Conservation (phyloP, 345 rosid genomes). For the Melaleuca alternifolia region DNA sequence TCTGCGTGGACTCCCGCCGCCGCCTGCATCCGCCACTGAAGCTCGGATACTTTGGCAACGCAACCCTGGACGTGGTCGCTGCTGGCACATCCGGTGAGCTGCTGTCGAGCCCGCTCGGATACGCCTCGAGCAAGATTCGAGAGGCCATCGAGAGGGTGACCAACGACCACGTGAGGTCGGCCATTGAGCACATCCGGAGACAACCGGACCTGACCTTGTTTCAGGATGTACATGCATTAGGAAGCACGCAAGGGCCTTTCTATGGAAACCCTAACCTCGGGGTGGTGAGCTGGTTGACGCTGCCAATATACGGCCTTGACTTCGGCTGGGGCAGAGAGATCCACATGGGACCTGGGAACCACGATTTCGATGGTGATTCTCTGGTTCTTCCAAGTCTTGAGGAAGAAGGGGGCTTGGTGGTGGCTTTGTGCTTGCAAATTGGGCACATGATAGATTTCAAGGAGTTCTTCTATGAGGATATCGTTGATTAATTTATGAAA, state of each 20-base stretch:
- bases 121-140: conserved; percentile 24
- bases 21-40: conserved; percentile 30
- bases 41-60: conserved; percentile 28
- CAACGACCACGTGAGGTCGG: conserved; percentile 20
- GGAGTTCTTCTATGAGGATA: conserved; percentile 19
- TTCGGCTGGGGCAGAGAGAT: conserved; percentile 59
- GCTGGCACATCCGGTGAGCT: conserved; percentile 24
- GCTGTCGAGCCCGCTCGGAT: conserved; percentile 28
- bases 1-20: conserved; percentile 33
- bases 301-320: conserved; percentile 46
- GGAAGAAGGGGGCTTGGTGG: conserved; percentile 15
- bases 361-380: conserved; percentile 41
- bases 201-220: conserved; percentile 30
- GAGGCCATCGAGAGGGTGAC: conserved; percentile 33
- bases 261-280: conserved; percentile 59
- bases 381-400: conserved; percentile 19
- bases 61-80: conserved; percentile 30
- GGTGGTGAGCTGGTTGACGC: conserved; percentile 47
- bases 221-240: conserved; percentile 42
- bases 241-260: conserved; percentile 34
- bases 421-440: conserved; percentile 21
- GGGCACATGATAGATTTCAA: conserved; percentile 22
- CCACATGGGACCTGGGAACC: conserved; percentile 41
- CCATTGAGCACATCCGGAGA: conserved; percentile 26
- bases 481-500: not conserved